Evolutionary conservation across 2,329 filamentous ascomycete species (phyloP).

Genomic region (Gnomoniopsis smithogilvyi): DNA sequence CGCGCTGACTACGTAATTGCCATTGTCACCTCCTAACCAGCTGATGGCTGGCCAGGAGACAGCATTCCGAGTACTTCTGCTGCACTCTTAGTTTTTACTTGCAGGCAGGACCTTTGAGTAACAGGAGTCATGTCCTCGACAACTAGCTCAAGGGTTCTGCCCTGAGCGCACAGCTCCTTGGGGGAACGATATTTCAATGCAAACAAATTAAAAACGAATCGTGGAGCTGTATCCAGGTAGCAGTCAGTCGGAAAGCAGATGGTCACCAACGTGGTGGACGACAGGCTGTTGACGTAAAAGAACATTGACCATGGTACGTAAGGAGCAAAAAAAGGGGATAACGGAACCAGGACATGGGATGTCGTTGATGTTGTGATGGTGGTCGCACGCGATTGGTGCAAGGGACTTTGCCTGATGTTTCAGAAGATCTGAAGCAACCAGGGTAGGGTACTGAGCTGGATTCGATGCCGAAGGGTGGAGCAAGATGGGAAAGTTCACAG

Average conservation of each 20-base stretch:
- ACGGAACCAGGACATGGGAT: neutral
- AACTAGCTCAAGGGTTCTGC: neutral
- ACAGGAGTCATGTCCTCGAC: neutral
- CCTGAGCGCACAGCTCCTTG: neutral
- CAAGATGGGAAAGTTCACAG: neutral
- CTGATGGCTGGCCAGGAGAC: neutral
- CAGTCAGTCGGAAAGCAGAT: neutral
- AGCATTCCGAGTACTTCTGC: neutral
- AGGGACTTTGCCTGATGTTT: slow-evolving; percentile 12
- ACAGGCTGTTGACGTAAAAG: neutral
- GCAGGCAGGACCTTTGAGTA: neutral
- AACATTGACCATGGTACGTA: neutral
- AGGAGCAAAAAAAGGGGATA: neutral
- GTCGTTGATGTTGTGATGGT: neutral
- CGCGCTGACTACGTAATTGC: neutral
- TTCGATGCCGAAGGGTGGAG: slow-evolving; percentile 1
- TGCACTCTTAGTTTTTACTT: neutral
- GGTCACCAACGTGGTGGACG: neutral
- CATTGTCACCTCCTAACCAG: neutral
- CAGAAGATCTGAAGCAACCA: slow-evolving; percentile 18
- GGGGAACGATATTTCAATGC: neutral
- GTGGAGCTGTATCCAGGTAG: neutral
- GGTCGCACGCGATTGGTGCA: neutral
- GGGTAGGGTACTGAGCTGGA: neutral
- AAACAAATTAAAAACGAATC: neutral